Evolutionary conservation across 495 filamentous ascomycete genomes (phyloP).

Genomic region (Aspergillus asperescens): DNA sequence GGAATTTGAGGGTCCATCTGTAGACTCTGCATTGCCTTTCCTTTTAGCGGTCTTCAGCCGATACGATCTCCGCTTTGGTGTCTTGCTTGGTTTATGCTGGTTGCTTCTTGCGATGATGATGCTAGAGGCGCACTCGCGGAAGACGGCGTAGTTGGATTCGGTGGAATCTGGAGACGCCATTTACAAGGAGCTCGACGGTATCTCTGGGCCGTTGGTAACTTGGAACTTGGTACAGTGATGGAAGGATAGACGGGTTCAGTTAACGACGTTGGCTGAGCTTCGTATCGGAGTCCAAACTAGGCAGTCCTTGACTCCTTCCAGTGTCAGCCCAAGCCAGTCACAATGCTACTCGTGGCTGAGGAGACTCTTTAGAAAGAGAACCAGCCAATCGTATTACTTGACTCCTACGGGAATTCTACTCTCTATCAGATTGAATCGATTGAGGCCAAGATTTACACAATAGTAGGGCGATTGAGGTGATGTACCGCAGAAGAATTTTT

Average conservation of each 20-base stretch:
- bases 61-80: slow-evolving; percentile 40
- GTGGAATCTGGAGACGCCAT: slow-evolving; percentile 15
- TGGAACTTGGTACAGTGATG: background rate
- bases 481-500: slow-evolving; percentile 48
- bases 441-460: background rate
- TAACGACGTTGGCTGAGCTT: background rate
- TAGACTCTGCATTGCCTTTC: slow-evolving; percentile 70
- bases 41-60: slow-evolving; percentile 26
- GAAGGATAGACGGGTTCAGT: background rate
- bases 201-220: no score
- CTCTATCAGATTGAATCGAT: slow-evolving; percentile 39
- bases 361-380: background rate
- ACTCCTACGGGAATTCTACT: slow-evolving; percentile 65
- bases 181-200: background rate
- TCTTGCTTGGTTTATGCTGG: slow-evolving; percentile 27
- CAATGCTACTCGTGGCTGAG: no score
- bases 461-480: slow-evolving; percentile 13
- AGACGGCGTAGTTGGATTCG: slow-evolving; percentile 59
- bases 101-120: slow-evolving; percentile 53
- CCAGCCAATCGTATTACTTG: background rate
- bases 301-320: no score
- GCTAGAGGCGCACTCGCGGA: slow-evolving; percentile 61
- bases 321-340: no score
- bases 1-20: slow-evolving; percentile 41
- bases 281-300: background rate